Evolutionary conservation across 1,139 yeast genomes (phyloP).

Genomic region (Scheffersomyces cryptocercus): DNA sequence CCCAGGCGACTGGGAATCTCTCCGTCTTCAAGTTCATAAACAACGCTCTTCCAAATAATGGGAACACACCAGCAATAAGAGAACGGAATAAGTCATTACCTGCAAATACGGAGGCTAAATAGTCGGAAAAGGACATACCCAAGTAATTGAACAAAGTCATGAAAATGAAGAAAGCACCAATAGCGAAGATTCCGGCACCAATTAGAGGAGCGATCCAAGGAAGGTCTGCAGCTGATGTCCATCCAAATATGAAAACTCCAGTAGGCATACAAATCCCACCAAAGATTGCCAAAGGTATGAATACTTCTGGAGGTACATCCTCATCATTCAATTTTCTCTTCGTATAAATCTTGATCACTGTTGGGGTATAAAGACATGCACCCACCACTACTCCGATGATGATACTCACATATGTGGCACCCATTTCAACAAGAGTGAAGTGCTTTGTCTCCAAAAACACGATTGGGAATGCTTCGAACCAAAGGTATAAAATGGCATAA

Average conservation of each 20-base stretch:
- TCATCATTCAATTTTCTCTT: conserved; percentile 21
- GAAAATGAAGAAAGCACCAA: conserved; percentile 41
- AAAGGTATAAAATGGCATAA: conserved; percentile 55
- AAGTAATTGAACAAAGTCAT: conserved; percentile 39
- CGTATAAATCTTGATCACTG: conserved; percentile 25
- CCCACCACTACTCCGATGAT: conserved; percentile 43
- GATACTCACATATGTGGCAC: conserved; percentile 46
- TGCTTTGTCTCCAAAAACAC: conserved; percentile 45
- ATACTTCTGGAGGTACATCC: conserved; percentile 38
- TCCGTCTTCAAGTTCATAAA: conserved; percentile 43
- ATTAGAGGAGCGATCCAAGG: conserved; percentile 49
- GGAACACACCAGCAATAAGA: conserved; percentile 60
- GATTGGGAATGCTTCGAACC: conserved; percentile 65
- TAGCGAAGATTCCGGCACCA: conserved; percentile 41
- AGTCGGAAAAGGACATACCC: conserved; percentile 36
- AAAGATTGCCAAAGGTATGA: conserved; percentile 43
- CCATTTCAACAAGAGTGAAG: conserved; percentile 51
- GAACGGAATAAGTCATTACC: conserved; percentile 56
- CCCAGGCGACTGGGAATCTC: conserved; percentile 59
- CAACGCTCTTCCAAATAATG: conserved; percentile 57
- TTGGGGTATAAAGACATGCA: conserved; percentile 23
- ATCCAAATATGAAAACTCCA: conserved; percentile 51
- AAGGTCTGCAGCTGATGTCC: conserved; percentile 42
- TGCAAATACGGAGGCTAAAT: conserved; percentile 61
- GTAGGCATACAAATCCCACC: conserved; percentile 45